A percentile compares a stretch with the other conserved stretches of the same genome.
Evolutionary conservation across 768 basidiomycete genomes (phyloP).

Genomic region (Leccinum longicurvipes): DNA sequence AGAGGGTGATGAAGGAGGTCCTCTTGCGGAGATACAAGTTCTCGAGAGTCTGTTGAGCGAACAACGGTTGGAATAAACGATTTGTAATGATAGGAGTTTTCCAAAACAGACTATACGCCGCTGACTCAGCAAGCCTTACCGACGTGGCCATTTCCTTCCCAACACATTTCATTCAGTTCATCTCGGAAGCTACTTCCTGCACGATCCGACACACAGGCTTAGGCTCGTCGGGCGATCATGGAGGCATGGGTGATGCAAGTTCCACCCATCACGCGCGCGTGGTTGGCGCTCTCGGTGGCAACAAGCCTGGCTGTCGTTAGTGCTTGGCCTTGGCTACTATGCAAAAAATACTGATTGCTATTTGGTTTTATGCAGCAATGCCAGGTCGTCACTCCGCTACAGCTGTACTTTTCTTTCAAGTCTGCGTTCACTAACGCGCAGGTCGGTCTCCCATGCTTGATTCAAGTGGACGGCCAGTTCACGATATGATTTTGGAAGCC

Average conservation of each 20-base stretch:
- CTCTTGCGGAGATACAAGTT: constrained; percentile 48
- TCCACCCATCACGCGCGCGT: constrained; percentile 85
- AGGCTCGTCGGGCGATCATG: constrained; percentile 40
- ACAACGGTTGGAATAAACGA: neutral
- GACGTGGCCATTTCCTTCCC: no score
- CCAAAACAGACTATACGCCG: neutral
- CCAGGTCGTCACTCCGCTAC: constrained; percentile 83
- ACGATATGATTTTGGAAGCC: constrained; percentile 43
- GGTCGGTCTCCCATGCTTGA: constrained; percentile 30
- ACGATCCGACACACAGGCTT: constrained; percentile 1
- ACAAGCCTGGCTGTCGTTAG: constrained; percentile 86
- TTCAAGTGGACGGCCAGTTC: constrained; percentile 5
- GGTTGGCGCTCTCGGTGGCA: constrained; percentile 76
- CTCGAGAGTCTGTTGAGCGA: constrained; percentile 41
- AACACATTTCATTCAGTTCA: neutral
- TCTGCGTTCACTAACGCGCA: constrained; percentile 79
- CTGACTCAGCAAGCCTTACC: constrained; percentile 29
- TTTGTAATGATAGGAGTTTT: neutral
- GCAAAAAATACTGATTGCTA: constrained; percentile 3
- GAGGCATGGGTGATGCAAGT: constrained; percentile 92
- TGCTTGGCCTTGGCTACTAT: constrained; percentile 16
- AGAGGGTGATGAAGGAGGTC: constrained; percentile 65
- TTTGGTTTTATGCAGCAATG: constrained; percentile 64
- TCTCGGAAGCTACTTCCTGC: neutral
- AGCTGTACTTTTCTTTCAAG: constrained; percentile 90